Percentiles rank a stretch among this genome's conserved stretches.
phyloP scores from a whole-genome alignment of 768 basidiomycete species.

The Phanerodontia chrysosporium region DNA sequence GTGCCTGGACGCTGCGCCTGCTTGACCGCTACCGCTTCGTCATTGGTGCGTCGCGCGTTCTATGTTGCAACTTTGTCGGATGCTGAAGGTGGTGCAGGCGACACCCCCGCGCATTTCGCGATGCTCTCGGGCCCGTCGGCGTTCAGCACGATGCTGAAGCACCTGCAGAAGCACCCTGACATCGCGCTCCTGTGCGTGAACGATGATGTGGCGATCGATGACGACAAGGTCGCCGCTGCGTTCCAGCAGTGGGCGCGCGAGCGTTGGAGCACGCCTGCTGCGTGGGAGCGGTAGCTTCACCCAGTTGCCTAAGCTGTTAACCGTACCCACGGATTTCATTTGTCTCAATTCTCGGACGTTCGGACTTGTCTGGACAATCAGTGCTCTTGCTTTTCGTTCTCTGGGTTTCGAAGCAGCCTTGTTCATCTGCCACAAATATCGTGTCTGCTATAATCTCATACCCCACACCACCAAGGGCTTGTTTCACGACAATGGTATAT shows the following conservation, averaged over 20 bases:
- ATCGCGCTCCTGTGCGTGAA: slow-evolving; percentile 30
- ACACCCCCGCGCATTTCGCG: slow-evolving; percentile 21
- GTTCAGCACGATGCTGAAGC: slow-evolving; percentile 14
- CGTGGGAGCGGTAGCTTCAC: slow-evolving; percentile 18
- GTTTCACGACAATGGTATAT: not conserved
- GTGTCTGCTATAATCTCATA: not conserved
- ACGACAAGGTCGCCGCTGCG: slow-evolving; percentile 9
- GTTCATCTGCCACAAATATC: not conserved
- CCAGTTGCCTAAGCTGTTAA: not conserved
- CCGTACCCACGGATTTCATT: not conserved
- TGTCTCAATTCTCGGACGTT: not conserved
- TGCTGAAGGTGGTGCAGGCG: slow-evolving; percentile 7
- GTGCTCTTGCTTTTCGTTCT: not conserved
- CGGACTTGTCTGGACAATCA: not conserved
- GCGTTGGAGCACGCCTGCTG: slow-evolving; percentile 18
- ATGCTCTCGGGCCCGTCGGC: slow-evolving; percentile 19
- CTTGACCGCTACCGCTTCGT: slow-evolving; percentile 33
- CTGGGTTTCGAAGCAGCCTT: not conserved
- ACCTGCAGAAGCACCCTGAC: slow-evolving; percentile 18
- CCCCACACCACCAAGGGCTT: not conserved
- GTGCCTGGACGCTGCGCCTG: slow-evolving; percentile 27
- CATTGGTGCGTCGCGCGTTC: slow-evolving; percentile 22
- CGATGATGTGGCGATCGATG: slow-evolving; percentile 26
- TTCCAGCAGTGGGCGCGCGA: slow-evolving; percentile 19
- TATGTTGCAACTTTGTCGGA: too few species aligned